Base-by-base conservation (phyloP, 2,329 filamentous ascomycete genomes). In the Aspergillus neoniger region DNA sequence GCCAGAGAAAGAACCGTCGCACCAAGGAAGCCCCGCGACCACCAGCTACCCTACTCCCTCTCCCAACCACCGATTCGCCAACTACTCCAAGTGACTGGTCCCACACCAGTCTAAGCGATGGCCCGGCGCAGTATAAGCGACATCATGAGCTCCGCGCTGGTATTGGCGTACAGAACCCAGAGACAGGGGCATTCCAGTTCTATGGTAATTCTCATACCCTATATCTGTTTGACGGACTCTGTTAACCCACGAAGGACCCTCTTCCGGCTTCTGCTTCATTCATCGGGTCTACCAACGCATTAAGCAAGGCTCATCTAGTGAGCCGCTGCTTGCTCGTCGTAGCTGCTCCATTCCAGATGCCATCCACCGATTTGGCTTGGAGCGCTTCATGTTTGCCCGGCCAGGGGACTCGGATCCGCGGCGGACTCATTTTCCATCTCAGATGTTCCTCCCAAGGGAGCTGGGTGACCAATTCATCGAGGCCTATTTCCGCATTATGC, bases 241-340 rank as follows among this genome's bases (percentile, higher is more conserved):
- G 19, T 43, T 63, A 32, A 56, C 51, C n/a, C n/a, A 9, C 39
- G 8, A 12, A 65, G 63, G 63, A 2, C 63, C 63, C 4, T 65
- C 63, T 1, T 65, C 63, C 3, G 53, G 60, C 6, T 65, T 62
- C 32, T 58, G 55, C 21, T 65, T 65, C 32, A 57, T 65, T 4
- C 59, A 65, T 25, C 57, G 63, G 7, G 49, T 64, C 5, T 65
- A 62, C 28, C 63, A 65, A n/a, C 44, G 62, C 6, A 65, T 65
- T 19, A 55, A 56, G 14, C 53, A 56, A 12, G 49, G 30, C 5
- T 43, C 62, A 8, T 23, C 50, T 4, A 23, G 47, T 36, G 57
- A 62, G 32, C 57, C 62, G 2, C 44, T 64, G 6, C 55, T 64
- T 5, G 39, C 15, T 7, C 51, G 50, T 41, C 62, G 50, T 12